phyloP scores from a whole-genome alignment of 139 green algal species.

The Asterochloris sp. region DNA sequence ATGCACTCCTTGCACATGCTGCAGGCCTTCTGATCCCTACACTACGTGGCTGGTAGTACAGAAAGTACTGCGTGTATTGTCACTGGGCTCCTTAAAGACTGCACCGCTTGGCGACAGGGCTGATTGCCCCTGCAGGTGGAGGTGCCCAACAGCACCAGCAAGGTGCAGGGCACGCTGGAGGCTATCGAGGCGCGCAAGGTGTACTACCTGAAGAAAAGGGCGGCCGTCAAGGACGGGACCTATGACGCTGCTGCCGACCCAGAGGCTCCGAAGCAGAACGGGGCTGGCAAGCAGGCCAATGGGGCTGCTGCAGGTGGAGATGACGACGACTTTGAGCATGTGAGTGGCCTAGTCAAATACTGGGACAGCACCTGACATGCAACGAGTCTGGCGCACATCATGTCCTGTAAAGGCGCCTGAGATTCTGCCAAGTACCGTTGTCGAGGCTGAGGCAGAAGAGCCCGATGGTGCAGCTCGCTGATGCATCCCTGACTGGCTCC shows the following conservation, averaged over 20 bases:
- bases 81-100: no score
- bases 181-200: constrained; percentile 13
- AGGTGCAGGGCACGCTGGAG: constrained; percentile 18
- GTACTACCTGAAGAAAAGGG: constrained; percentile 24
- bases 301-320: constrained; percentile 7
- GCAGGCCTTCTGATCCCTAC: no score
- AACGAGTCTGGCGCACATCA: no score
- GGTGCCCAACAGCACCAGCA: constrained; percentile 19
- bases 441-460: no score
- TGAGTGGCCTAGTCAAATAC: neutral
- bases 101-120: neutral
- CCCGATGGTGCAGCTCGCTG: no score
- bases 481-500: no score
- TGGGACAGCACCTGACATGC: no score
- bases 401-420: no score
- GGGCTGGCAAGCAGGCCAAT: neutral
- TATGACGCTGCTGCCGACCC: constrained; percentile 13
- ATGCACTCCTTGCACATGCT: no score
- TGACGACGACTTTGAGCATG: constrained; percentile 15
- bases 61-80: no score
- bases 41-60: no score
- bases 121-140: constrained; percentile 10
- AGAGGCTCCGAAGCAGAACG: neutral
- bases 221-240: constrained; percentile 8
- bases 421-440: no score